Evolutionary conservation across 805 yeast species (phyloP), one percentile per base, ranked within the genome.

Genomic region (Suhomyces vadensis): DNA sequence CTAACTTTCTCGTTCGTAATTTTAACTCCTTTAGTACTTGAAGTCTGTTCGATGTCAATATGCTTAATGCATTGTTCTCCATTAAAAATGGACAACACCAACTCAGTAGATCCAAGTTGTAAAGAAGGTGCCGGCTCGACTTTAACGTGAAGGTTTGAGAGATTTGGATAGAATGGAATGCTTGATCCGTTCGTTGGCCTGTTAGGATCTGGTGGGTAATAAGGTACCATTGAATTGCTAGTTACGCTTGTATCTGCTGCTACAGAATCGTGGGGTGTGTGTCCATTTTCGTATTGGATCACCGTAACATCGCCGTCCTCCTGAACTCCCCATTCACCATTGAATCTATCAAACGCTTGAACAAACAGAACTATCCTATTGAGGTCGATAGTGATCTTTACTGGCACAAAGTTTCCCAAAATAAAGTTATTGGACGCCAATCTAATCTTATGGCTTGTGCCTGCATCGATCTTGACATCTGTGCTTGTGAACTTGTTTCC

Each of bases 371-470:
- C 42, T 11, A 60, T 54, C 1, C 54, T 42, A 17, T 52, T 53
- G 5, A 62, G 20, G 8, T 39, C 35, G 4, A 62, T 42, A 2
- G 29, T 38, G 10, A 64, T 35, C 31, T 50, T 50, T 10, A 49
- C 27, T 4, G 61, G 53, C 5, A 48, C 55, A 47, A 75, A 69
- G 1, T 48, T 19, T 1, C 79, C 80, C 13, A 64, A 50, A 2
- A 56, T 49, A 38, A 75, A 67, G 3, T 55, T 41, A 8, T 50
- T 49, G 1, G 70, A 51, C 10, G 41, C 29, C 8, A 74, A 54
- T 2, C 31, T 43, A 7, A 65, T 42, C 13, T 9, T 48, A 19
- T 52, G 54, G 6, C 37, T 39, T n/a, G 48, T 19, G 9, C 35
- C 23, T 4, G 36, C 26, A 10, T 27, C 31, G 4, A 56, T 31